Evolutionary conservation across 2,329 filamentous ascomycete genomes (phyloP), one percentile per base, ranked within the genome.

Genomic region (Colletotrichum lupini): DNA sequence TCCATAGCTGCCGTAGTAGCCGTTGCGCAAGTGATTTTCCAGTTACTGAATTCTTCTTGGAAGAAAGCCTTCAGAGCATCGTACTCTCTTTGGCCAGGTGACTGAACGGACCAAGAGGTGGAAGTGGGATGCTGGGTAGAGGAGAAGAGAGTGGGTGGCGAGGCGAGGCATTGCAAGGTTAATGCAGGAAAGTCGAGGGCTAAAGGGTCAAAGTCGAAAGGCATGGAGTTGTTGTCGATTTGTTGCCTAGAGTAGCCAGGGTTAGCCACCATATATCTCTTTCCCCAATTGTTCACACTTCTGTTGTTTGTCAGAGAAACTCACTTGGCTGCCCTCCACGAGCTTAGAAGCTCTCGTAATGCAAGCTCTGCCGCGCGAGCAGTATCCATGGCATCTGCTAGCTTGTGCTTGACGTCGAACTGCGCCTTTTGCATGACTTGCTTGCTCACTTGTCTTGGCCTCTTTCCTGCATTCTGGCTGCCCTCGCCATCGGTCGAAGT

Each of bases 151-250:
- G 94, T 97, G 4, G 94, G 92, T 3, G 95, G 95, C 11, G 94
- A 88, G 46, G 93, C 91, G 1, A 98, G 90, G 76, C 96, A 92
- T 75, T 93, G 94, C 12, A 98, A 89, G 46, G 93, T 95, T 53
- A 98, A 88, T 7, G 93, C 92, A 7, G 95, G 95, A 78, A 98
- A 98, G 73, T 95, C 95, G 80, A 97, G 91, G 5, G 93, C 88
- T 74, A 95, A 90, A 42, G 96, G 93, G 76, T 98, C 94, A 83
- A 98, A 97, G 76, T 96, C 93, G 77, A 92, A 92, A 3, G 91
- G 90, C 76, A 86, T 85, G 9, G 88, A 88, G 64, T 84, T 84
- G 76, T 87, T 85, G 73, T 91, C 87, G 61, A 91, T 84, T 59
- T 90, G 86, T 77, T 87, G 86, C 77, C 90, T 91, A 74, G 3